A percentile compares a stretch with the other conserved stretches of the same genome.
Conservation (phyloP, 176 grass and related monocot genomes). For the Tillandsia leiboldiana region DNA sequence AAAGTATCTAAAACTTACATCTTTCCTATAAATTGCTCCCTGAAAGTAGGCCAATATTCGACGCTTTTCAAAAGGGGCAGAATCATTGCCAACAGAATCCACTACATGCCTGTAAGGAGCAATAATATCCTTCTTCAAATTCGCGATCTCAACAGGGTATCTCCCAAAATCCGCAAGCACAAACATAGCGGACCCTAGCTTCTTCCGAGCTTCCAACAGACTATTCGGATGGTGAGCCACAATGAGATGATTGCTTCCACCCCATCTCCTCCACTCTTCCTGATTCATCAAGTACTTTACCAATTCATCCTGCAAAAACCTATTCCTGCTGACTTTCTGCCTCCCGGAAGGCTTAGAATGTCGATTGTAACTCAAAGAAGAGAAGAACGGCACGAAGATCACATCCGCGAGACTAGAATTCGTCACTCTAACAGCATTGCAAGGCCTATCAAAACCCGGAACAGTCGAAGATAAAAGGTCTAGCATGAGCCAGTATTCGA, state of each 20-base stretch:
- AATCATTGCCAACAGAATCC: constrained; percentile 36
- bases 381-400: constrained; percentile 87
- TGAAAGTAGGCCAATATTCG: constrained; percentile 63
- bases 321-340: constrained; percentile 34
- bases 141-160: constrained; percentile 57
- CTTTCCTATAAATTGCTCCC: constrained; percentile 78
- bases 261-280: constrained; percentile 51
- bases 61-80: constrained; percentile 35
- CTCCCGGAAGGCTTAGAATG: constrained; percentile 52
- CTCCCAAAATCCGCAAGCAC: constrained; percentile 73
- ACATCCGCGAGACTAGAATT: constrained; percentile 58
- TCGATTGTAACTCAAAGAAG: constrained; percentile 77
- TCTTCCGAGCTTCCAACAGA: constrained; percentile 61
- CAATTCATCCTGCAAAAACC: constrained; percentile 46
- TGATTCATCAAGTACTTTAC: constrained; percentile 40
- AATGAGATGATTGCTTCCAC: constrained; percentile 61
- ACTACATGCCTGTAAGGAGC: constrained; percentile 78
- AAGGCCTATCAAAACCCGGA: constrained; percentile 27
- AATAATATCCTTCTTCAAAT: constrained; percentile 79
- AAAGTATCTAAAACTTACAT: constrained; percentile 31
- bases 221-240: constrained; percentile 84
- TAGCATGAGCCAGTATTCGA: constrained; percentile 75
- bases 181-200: constrained; percentile 57
- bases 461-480: constrained; percentile 54
- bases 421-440: constrained; percentile 42